Conservation (phyloP, 768 basidiomycete genomes). For the Austroboletus festivus region DNA sequence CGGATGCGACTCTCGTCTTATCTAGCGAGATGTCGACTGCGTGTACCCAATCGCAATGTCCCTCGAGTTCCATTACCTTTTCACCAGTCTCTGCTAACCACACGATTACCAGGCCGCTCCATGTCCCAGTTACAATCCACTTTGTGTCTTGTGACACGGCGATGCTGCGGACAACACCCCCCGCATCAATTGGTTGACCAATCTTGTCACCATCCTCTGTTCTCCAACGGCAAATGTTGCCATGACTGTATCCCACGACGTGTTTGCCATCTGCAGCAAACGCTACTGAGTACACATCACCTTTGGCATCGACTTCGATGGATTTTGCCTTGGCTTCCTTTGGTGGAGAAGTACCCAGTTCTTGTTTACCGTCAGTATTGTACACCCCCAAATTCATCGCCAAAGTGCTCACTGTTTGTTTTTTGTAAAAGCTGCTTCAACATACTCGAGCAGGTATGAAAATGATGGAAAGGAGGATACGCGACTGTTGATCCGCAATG, state of each 20-base stretch:
- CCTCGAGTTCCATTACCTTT: neutral
- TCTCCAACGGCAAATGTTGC: neutral
- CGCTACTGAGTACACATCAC: neutral
- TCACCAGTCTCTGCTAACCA: neutral
- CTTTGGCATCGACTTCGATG: neutral
- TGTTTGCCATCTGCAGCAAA: neutral
- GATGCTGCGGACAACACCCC: neutral
- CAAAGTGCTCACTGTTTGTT: too few relatives aligned
- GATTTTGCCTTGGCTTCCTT: too few relatives aligned
- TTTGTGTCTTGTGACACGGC: slow-evolving; percentile 5
- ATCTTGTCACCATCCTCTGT: neutral
- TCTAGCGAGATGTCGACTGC: slow-evolving; percentile 4
- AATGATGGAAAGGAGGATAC: too few relatives aligned
- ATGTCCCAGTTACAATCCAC: slow-evolving; percentile 4
- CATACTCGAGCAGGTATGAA: too few relatives aligned
- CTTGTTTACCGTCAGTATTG: too few relatives aligned
- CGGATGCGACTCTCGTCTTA: neutral
- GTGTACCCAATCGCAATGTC: slow-evolving; percentile 3
- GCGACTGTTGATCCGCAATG: too few relatives aligned
- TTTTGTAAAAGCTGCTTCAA: too few relatives aligned
- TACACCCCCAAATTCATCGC: too few relatives aligned
- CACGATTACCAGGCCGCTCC: slow-evolving; percentile 5
- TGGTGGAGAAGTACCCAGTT: too few relatives aligned
- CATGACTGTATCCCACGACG: neutral
- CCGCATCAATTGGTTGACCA: neutral